A percentile compares a stretch with the other conserved stretches of the same genome.
Conservation (phyloP, 2,329 filamentous ascomycete genomes). For the Westerdykella sp. region DNA sequence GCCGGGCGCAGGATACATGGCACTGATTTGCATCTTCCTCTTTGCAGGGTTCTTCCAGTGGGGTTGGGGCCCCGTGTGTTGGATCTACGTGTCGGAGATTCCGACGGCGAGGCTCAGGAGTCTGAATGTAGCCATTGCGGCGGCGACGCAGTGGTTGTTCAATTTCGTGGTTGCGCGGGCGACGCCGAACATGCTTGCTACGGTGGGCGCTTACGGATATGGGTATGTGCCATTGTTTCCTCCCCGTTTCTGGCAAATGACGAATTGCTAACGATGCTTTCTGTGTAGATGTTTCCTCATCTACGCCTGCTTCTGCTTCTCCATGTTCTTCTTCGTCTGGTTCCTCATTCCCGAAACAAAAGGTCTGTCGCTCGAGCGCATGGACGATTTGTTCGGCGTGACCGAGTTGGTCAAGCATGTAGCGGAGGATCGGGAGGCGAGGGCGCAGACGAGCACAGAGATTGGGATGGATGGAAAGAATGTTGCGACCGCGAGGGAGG, state of each 20-base stretch:
- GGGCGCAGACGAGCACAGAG: conserved; percentile 13
- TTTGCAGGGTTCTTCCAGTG: conserved; percentile 61
- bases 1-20: conserved; percentile 61
- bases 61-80: conserved; percentile 63
- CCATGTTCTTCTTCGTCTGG: conserved; percentile 61
- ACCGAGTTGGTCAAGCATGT: conserved; percentile 42
- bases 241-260: conserved; percentile 35
- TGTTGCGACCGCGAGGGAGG: not conserved
- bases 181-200: conserved; percentile 61
- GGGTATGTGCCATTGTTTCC: conserved; percentile 33
- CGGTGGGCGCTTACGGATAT: conserved; percentile 45
- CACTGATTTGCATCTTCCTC: conserved; percentile 65
- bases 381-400: conserved; percentile 61
- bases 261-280: conserved; percentile 21
- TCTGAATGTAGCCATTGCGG: conserved; percentile 62
- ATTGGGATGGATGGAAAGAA: conserved; percentile 28
- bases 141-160: conserved; percentile 66
- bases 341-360: conserved; percentile 70
- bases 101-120: conserved; percentile 60
- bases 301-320: conserved; percentile 59
- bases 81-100: conserved; percentile 68
- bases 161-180: conserved; percentile 66
- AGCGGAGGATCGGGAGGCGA: conserved; percentile 26
- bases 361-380: conserved; percentile 56
- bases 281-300: conserved; percentile 59